Percentiles rank a stretch among this genome's conserved stretches.
These are phyloP conservation scores for Suhomyces terraborum DNA, from an alignment of 1,139 yeast genomes.

Conservation along the genomic window DNA sequence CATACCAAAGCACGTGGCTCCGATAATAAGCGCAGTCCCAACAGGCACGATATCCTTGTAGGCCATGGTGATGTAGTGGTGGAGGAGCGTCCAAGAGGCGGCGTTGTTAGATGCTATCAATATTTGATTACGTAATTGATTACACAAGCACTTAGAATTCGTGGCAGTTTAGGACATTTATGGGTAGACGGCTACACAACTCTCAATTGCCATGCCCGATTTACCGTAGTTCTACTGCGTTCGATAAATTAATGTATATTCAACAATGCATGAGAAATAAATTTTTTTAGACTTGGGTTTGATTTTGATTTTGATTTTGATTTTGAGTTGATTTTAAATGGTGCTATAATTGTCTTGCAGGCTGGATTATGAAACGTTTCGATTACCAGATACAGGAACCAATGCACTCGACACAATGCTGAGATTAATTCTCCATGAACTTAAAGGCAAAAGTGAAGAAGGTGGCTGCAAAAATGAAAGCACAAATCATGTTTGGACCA, in stretches of 20 bases:
- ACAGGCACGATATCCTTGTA: conserved; percentile 54
- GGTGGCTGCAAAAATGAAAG: conserved; percentile 70
- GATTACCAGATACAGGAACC: no score
- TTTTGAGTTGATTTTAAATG: no score
- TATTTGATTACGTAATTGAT: background rate
- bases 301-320: no score
- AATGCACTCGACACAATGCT: no score
- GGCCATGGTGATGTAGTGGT: conserved; percentile 20
- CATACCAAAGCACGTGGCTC: conserved; percentile 68
- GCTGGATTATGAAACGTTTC: no score
- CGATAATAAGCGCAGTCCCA: conserved; percentile 49
- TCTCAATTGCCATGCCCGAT: no score
- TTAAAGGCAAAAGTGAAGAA: conserved; percentile 70
- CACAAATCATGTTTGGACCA: conserved; percentile 86
- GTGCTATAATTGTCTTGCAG: no score
- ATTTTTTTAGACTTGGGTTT: background rate
- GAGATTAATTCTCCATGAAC: conserved; percentile 29
- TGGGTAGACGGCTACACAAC: no score
- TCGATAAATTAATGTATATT: background rate
- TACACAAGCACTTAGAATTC: background rate
- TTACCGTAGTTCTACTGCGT: no score
- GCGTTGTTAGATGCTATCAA: background rate
- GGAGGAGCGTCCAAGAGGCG: background rate
- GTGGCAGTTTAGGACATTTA: background rate
- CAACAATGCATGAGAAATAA: conserved; percentile 7